Evolutionary conservation across 495 filamentous ascomycete species (phyloP).

Genomic region (Aspergillus egyptiacus): DNA sequence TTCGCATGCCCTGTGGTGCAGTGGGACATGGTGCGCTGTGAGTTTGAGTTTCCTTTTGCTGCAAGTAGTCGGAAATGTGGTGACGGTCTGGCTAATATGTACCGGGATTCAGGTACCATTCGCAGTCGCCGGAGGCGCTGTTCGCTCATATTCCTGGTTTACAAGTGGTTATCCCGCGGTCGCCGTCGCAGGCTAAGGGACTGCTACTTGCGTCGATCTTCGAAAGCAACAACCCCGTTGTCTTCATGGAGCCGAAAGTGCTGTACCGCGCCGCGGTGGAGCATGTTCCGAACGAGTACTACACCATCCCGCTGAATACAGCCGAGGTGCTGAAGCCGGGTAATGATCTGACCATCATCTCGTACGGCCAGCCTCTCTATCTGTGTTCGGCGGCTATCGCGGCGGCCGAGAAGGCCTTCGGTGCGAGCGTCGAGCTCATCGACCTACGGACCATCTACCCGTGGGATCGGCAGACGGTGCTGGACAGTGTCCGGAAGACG

Average conservation of each 20-base stretch:
- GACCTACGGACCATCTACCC: constrained; percentile 90
- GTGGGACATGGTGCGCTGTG: constrained; percentile 94
- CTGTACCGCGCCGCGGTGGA: constrained; percentile 93
- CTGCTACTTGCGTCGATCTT: constrained; percentile 74
- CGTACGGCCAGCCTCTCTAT: constrained; percentile 90
- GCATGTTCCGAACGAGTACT: constrained; percentile 79
- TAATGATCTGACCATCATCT: constrained; percentile 77
- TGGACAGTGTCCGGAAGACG: constrained; percentile 83
- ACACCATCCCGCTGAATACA: constrained; percentile 79
- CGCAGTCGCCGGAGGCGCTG: constrained; percentile 86
- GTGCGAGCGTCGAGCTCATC: constrained; percentile 78
- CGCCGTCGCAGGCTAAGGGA: constrained; percentile 88
- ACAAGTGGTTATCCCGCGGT: constrained; percentile 83
- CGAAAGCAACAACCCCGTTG: constrained; percentile 76
- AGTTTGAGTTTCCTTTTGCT: constrained; percentile 17
- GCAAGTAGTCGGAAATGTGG: neutral
- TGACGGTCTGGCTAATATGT: constrained; percentile 8
- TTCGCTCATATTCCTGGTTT: constrained; percentile 92
- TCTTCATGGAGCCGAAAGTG: constrained; percentile 97
- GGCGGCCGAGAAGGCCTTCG: constrained; percentile 74
- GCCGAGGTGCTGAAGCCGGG: constrained; percentile 85
- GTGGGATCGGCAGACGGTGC: constrained; percentile 82
- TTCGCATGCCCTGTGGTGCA: constrained; percentile 89
- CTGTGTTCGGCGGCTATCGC: constrained; percentile 74
- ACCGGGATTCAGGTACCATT: constrained; percentile 68